These are phyloP conservation scores for Kodamaea neixiangensis DNA, from an alignment of 805 yeast genomes.

Conservation along the genomic window DNA sequence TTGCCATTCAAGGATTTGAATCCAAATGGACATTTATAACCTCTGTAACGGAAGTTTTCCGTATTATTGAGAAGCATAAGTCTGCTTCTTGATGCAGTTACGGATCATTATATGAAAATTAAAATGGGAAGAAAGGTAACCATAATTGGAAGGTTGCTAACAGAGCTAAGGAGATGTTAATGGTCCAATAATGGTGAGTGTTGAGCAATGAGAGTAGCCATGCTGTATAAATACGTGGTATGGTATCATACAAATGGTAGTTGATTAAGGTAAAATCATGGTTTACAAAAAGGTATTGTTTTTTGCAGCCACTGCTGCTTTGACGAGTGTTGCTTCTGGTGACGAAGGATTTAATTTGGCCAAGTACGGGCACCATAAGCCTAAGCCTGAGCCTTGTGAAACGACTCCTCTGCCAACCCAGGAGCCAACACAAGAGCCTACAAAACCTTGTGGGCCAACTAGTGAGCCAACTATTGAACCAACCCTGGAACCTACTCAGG, in stretches of 20 bases:
- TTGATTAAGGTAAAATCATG: background rate
- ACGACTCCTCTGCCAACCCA: background rate
- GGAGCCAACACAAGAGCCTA: background rate
- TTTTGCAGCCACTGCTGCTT: slow-evolving; percentile 5
- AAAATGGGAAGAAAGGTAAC: background rate
- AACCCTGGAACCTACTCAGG: background rate
- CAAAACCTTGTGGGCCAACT: background rate
- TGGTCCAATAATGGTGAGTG: no score
- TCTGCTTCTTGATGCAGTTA: background rate
- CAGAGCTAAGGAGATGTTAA: no score
- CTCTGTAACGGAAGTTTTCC: no score
- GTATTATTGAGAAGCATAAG: no score
- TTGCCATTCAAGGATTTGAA: no score
- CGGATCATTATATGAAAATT: no score
- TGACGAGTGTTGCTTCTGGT: background rate
- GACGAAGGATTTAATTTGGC: background rate
- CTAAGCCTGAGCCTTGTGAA: background rate
- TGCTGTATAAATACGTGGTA: background rate
- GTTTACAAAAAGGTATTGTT: background rate
- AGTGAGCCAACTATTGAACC: background rate
- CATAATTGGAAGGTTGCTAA: background rate
- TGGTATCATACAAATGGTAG: background rate
- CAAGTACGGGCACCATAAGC: background rate
- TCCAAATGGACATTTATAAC: no score
- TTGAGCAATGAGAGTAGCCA: background rate